phyloP scores from a whole-genome alignment of 768 basidiomycete genomes.

The Fistulinella prunicolor region DNA sequence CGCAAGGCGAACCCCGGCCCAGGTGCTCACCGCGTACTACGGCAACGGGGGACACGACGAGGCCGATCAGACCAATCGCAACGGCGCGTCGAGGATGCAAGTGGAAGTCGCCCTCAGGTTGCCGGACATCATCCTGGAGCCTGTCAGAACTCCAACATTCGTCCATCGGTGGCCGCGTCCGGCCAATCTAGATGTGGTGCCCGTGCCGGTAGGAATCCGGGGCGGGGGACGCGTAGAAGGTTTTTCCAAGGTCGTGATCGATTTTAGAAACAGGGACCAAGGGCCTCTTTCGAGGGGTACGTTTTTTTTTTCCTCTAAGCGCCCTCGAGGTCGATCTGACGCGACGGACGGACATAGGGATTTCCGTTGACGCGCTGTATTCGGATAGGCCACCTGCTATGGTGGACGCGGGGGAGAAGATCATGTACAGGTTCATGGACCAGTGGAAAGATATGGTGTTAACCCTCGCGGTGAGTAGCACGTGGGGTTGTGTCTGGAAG shows the following conservation, averaged over 20 bases:
- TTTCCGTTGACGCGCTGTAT: neutral
- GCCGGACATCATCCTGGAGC: no score
- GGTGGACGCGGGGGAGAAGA: neutral
- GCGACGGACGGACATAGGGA: neutral
- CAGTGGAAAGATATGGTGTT: neutral
- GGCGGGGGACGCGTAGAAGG: neutral
- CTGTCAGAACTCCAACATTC: neutral
- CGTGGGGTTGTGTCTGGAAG: neutral
- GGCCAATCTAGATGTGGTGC: neutral
- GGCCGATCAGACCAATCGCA: neutral
- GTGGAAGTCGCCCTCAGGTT: neutral
- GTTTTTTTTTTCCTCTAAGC: neutral
- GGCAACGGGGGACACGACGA: neutral
- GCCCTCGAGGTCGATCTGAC: neutral
- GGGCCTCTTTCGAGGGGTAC: conserved; percentile 1
- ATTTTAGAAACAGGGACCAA: neutral
- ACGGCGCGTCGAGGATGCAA: neutral
- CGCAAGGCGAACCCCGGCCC: conserved; percentile 1
- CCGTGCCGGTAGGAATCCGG: neutral
- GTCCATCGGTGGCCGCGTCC: conserved; percentile 2
- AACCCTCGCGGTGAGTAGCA: neutral
- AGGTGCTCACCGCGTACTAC: neutral
- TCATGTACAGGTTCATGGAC: neutral
- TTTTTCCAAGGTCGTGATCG: neutral
- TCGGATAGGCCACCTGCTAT: neutral